Evolutionary conservation across 2,329 filamentous ascomycete genomes (phyloP).

Genomic region (Westerdykella aurantiaca): DNA sequence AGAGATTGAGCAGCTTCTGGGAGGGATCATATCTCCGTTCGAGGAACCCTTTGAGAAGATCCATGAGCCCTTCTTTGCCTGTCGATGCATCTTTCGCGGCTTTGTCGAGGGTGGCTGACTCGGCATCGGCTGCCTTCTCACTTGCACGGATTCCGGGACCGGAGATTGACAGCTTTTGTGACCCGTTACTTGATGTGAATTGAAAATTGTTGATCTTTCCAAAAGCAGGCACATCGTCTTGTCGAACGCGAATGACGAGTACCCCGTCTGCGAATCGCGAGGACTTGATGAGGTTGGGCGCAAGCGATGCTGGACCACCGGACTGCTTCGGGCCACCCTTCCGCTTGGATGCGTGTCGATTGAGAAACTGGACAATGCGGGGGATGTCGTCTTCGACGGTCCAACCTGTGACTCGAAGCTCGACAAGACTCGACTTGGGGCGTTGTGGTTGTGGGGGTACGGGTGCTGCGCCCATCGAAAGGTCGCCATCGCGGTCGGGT

Average conservation of each 20-base stretch:
- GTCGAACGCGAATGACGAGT: slow-evolving; percentile 35
- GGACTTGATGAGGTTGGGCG: slow-evolving; percentile 34
- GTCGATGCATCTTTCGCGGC: background rate
- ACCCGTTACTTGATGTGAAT: slow-evolving; percentile 31
- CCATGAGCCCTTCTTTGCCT: slow-evolving; percentile 50
- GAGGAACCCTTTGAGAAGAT: slow-evolving; percentile 65
- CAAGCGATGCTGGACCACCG: slow-evolving; percentile 5
- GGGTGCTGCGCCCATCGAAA: slow-evolving; percentile 50
- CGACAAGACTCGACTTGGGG: slow-evolving; percentile 11
- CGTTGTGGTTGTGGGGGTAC: background rate
- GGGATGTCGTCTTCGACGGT: slow-evolving; percentile 29
- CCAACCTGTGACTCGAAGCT: slow-evolving; percentile 40
- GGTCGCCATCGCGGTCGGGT: slow-evolving; percentile 53
- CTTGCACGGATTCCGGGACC: slow-evolving; percentile 12
- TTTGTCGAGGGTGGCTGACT: slow-evolving; percentile 19
- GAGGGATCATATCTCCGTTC: slow-evolving; percentile 65
- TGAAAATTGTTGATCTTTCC: slow-evolving; percentile 38
- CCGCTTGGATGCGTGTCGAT: slow-evolving; percentile 31
- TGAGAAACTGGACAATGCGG: slow-evolving; percentile 37
- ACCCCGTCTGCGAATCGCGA: slow-evolving; percentile 32
- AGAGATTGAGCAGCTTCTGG: slow-evolving; percentile 75
- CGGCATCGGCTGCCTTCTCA: background rate
- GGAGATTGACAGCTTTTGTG: slow-evolving; percentile 21
- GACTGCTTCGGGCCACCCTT: slow-evolving; percentile 9
- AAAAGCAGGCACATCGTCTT: slow-evolving; percentile 31